Conservation (phyloP, 2,329 filamentous ascomycete species). For the Colletotrichum phormii region DNA sequence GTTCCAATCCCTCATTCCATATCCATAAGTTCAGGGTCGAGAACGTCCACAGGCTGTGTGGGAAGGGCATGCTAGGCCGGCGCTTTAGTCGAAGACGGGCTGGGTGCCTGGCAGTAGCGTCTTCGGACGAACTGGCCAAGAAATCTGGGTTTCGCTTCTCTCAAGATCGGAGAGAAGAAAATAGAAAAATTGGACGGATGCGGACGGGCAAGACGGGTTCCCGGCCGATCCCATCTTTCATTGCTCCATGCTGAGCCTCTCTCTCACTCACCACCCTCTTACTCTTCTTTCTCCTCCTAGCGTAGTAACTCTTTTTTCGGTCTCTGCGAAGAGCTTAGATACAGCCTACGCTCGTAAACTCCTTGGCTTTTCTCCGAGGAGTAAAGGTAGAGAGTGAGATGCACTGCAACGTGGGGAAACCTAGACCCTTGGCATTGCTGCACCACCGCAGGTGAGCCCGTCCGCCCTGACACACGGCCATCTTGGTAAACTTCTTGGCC, state of each 20-base stretch:
- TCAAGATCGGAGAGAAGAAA: background rate
- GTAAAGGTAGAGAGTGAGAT: background rate
- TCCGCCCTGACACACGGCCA: slow-evolving; percentile 20
- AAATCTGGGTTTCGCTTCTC: too few species aligned
- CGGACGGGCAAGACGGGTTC: background rate
- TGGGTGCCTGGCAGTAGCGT: slow-evolving; percentile 28
- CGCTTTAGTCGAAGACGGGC: background rate
- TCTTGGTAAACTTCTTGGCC: background rate
- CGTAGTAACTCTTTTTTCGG: background rate
- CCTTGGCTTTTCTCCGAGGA: background rate
- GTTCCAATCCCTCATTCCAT: background rate
- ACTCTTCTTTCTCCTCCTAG: background rate
- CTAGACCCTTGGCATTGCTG: slow-evolving; percentile 24
- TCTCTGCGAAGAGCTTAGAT: background rate
- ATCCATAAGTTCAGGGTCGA: background rate
- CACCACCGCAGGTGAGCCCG: slow-evolving; percentile 21
- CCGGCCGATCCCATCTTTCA: slow-evolving; percentile 5
- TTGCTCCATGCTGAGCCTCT: background rate
- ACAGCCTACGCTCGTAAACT: background rate
- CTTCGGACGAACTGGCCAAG: slow-evolving; percentile 1
- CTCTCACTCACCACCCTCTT: background rate
- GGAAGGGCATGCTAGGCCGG: too few species aligned
- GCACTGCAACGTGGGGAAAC: background rate
- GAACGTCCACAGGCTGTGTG: background rate
- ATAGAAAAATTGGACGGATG: slow-evolving; percentile 21